phyloP scores from a whole-genome alignment of 495 filamentous ascomycete species.

The Penicillium macrosclerotiorum region DNA sequence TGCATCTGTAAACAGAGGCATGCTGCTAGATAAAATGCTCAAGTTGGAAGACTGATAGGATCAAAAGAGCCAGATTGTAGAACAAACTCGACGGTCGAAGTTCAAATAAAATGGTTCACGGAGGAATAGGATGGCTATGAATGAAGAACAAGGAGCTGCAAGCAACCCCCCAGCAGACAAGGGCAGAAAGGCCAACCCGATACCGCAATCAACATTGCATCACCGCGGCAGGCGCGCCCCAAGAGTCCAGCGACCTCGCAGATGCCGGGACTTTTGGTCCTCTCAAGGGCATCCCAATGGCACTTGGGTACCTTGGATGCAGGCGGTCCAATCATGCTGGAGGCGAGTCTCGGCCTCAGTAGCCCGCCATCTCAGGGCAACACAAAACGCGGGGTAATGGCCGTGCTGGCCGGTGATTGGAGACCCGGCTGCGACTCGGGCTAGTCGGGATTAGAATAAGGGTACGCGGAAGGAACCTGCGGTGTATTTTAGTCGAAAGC shows the following conservation, averaged over 20 bases:
- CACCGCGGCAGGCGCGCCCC: constrained; percentile 17
- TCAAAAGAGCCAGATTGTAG: too few species aligned
- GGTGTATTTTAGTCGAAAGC: too few species aligned
- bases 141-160: not conserved
- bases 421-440: constrained; percentile 3
- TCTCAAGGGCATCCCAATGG: too few species aligned
- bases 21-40: not conserved
- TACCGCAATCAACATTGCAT: not conserved
- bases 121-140: too few species aligned
- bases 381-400: constrained; percentile 14
- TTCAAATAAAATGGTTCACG: too few species aligned
- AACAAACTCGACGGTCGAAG: too few species aligned
- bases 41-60: too few species aligned
- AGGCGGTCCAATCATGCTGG: too few species aligned
- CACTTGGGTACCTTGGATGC: too few species aligned
- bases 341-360: not conserved
- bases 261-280: not conserved
- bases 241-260: constrained; percentile 3
- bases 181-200: not conserved
- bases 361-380: not conserved
- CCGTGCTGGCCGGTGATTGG: constrained; percentile 1
- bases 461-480: too few species aligned
- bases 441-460: too few species aligned
- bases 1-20: constrained; percentile 17
- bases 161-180: not conserved